Evolutionary conservation across 805 yeast species (phyloP).

Genomic region (Lipomyces lipofer): DNA sequence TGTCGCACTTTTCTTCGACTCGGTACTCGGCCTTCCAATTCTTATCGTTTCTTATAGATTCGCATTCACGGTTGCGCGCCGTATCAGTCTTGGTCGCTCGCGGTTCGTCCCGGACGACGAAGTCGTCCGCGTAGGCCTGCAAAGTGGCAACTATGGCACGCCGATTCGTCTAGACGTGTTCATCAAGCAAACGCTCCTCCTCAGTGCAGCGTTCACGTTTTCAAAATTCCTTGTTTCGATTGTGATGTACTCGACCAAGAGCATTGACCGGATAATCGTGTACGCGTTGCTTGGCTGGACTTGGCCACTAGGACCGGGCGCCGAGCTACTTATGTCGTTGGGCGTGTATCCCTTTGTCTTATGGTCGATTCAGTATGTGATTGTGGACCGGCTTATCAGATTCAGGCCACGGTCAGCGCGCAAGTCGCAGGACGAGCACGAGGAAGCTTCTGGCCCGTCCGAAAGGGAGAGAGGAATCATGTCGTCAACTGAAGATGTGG

Average conservation of each 20-base stretch:
- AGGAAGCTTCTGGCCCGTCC: neutral
- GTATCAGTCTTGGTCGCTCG: neutral
- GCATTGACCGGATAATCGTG: neutral
- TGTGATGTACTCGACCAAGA: neutral
- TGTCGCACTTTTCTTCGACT: conserved; percentile 5
- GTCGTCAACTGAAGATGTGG: too few species aligned
- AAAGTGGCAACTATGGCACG: conserved; percentile 12
- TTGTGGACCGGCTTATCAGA: conserved; percentile 16
- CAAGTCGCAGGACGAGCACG: neutral
- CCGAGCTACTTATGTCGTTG: conserved; percentile 10
- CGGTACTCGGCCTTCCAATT: conserved; percentile 18
- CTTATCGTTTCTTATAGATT: neutral
- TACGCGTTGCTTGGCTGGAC: conserved; percentile 16
- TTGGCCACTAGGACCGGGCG: conserved; percentile 17
- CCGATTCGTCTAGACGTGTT: conserved; percentile 4
- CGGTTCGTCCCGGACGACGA: conserved; percentile 3
- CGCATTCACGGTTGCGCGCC: conserved; percentile 1
- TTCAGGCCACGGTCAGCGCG: neutral
- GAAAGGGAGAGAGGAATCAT: too few species aligned
- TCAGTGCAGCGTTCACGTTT: conserved; percentile 7
- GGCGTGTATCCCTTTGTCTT: conserved; percentile 17
- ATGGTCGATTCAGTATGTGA: conserved; percentile 12
- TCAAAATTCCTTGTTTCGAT: neutral
- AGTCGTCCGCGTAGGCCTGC: conserved; percentile 2
- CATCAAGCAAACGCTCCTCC: conserved; percentile 16